Evolutionary conservation across 352 stramenopile species (phyloP), one percentile per base, ranked within the genome.

Genomic region (Globisporangium megalacanthum): DNA sequence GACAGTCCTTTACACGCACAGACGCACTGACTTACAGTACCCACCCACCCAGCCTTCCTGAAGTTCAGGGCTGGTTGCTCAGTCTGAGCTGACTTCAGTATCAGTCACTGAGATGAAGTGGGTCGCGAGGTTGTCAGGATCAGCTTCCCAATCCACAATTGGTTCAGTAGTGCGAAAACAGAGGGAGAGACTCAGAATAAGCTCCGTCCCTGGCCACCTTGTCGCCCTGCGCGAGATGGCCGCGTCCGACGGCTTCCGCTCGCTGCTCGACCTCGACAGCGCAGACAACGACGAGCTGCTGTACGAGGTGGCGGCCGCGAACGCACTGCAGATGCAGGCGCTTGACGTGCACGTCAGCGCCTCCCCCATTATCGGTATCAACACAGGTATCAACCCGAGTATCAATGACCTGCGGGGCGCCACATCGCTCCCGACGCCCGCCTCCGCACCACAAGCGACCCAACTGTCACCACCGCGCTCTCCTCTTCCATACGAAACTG

Each of bases 221-320:
- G 42, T 17, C 22, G n/a, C 20, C 22, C 20, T 19, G 45, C 46
- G 14, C 22, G 35, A 35, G 19, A 35, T 50, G 8, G 46, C 14
- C 25, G 33, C 11, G 11, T 10, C 20, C 49, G 49, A 49, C 9
- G 5, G n/a, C 39, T 52, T 57, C 49, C 51, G 47, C 25, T 48
- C 58, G 49, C 57, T 63, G 13, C 41, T 57, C 37, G 57, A 57
- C 41, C 22, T 62, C n/a, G 55, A 20, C 7, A 6, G 35, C 49
- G 33, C 47, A 8, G 29, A 49, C 33, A 49, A 50, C 48, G 49
- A 45, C 33, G n/a, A 33, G 17, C 39, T 25, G 1, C 45, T 54
- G 35, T 39, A 39, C 6, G 35, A 8, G 6, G 2, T 39, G 19
- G 20, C 52, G 33, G 33, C n/a, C 6, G 37, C 44, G 5, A 47